phyloP scores from a whole-genome alignment of 2,329 filamentous ascomycete species.

The Achaetomium macrosporum region DNA sequence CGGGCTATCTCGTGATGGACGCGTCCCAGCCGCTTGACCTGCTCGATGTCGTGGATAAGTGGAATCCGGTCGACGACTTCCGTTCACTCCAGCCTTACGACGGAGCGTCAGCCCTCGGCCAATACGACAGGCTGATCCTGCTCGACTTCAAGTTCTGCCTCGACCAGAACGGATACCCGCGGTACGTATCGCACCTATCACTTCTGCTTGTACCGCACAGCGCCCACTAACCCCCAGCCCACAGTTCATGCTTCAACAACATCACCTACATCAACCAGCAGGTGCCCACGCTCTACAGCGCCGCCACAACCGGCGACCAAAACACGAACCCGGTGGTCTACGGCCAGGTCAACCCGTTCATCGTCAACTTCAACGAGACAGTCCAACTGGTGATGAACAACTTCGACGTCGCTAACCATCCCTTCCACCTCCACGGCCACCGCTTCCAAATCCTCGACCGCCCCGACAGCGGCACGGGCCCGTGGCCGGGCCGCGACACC shows the following conservation, averaged over 20 bases:
- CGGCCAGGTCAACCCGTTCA: conserved; percentile 38
- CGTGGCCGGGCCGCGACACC: conserved; percentile 31
- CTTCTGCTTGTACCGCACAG: background rate
- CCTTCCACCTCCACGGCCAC: conserved; percentile 51
- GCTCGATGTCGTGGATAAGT: conserved; percentile 31
- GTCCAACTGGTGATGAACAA: conserved; percentile 48
- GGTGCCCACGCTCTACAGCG: conserved; percentile 67
- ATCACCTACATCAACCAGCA: conserved; percentile 61
- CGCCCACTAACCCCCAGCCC: background rate
- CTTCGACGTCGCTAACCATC: conserved; percentile 40
- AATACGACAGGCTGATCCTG: conserved; percentile 50
- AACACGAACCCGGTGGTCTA: conserved; percentile 40
- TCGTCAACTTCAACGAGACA: conserved; percentile 34
- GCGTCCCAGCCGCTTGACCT: conserved; percentile 24
- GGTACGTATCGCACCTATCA: conserved; percentile 32
- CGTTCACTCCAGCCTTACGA: conserved; percentile 50
- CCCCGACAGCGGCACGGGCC: conserved; percentile 32
- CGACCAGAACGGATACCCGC: conserved; percentile 56
- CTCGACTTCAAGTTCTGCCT: conserved; percentile 54
- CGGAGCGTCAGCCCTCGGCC: conserved; percentile 41
- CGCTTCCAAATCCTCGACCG: conserved; percentile 49
- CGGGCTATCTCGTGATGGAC: conserved; percentile 40
- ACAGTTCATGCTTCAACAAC: conserved; percentile 53
- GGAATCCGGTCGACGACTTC: conserved; percentile 57
- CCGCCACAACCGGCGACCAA: conserved; percentile 48